Evolutionary conservation across 2,329 filamentous ascomycete species (phyloP), one percentile per base, ranked within the genome.

Genomic region (Arthrobotrys conoides): DNA sequence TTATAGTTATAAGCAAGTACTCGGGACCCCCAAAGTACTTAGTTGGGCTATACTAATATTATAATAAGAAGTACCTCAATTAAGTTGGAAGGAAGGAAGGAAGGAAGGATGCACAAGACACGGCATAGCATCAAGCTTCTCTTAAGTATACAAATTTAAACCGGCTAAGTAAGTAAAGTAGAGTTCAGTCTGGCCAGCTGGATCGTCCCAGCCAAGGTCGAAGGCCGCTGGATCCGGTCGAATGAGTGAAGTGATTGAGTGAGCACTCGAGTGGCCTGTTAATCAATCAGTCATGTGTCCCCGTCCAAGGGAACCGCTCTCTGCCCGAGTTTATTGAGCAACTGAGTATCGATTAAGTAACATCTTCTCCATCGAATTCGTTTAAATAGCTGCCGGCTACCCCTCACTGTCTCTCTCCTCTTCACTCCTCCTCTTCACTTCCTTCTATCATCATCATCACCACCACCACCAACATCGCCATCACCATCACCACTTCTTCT

Each of bases 371-470:
- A 8, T 38, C 16, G 33, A 36, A 36, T 41, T 53, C 55, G 66
- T 71, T 78, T 78, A 78, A 78, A 78, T 78, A 78, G 66, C 75
- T 64, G 59, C 46, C 51, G 14, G 49, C 75, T 78, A 78, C 75
- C 75, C 75, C 75, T 78, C 75, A 30, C 30, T 55, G 16, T 46
- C 20, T 36, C 24, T 53, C 22, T 53, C 44, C 10, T 33, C 44
- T 61, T 4, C 48, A 14, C 48, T 38, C 22, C n/a, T 30, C 65
- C 22, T 38, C 46, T 38, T 41, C 53, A 33, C 22, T 30, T 53
- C n/a, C 24, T 38, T 41, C 30, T 46, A 24, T 30, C 63, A 53
- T 63, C 44, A 55, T 46, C 16, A 16, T 48, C 46, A n/a, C 18
- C 51, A 33, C 6, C 51, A 30, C 6, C n/a, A n/a, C 27, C 27